Evolutionary conservation across 2,329 filamentous ascomycete species (phyloP).

Genomic region (Ophiosphaerella korrae): DNA sequence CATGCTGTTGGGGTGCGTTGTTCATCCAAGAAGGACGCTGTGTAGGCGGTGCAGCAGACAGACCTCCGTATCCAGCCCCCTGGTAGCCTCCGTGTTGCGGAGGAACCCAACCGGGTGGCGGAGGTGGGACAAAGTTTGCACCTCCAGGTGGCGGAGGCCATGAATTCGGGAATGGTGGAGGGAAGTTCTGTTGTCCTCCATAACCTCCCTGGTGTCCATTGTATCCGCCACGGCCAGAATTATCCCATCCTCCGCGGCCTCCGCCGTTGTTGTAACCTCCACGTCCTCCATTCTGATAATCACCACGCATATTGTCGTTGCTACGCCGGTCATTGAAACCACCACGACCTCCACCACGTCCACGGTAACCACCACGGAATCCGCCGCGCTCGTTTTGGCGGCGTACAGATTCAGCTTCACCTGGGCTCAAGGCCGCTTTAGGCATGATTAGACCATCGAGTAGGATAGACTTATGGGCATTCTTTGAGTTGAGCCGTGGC

Average conservation of each 20-base stretch:
- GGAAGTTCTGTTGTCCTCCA: constrained; percentile 25
- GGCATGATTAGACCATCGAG: constrained; percentile 80
- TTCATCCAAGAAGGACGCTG: constrained; percentile 29
- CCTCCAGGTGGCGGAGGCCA: constrained; percentile 34
- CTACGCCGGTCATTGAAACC: constrained; percentile 44
- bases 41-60: constrained; percentile 14
- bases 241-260: constrained; percentile 18
- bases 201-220: constrained; percentile 29
- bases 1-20: constrained; percentile 21
- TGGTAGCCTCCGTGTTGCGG: constrained; percentile 19
- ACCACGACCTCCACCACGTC: constrained; percentile 24
- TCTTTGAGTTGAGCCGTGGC: constrained; percentile 63
- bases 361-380: constrained; percentile 21
- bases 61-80: constrained; percentile 21
- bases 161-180: constrained; percentile 22
- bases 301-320: constrained; percentile 24
- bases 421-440: constrained; percentile 68
- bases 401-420: constrained; percentile 69
- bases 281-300: constrained; percentile 30
- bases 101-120: constrained; percentile 40
- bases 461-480: constrained; percentile 91
- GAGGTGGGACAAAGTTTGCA: constrained; percentile 26
- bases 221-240: constrained; percentile 18
- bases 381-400: constrained; percentile 67
- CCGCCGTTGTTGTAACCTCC: constrained; percentile 27